phyloP scores from a whole-genome alignment of 2,329 filamentous ascomycete species.

The Fonsecaea pedrosoi region DNA sequence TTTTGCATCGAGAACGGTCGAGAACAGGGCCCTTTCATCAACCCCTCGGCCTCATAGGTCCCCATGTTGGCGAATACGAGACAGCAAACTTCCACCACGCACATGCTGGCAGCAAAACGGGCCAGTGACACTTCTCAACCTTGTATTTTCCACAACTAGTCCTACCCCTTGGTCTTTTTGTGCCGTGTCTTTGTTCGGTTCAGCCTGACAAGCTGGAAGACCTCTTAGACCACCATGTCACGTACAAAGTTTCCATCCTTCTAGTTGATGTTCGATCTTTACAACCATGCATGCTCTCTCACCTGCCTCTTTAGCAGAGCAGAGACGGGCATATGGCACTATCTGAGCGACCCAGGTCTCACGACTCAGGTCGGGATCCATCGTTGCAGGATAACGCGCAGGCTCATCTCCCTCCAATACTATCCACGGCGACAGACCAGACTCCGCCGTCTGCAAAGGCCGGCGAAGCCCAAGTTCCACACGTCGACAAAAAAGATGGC shows the following conservation, averaged over 20 bases:
- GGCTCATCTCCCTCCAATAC: too few species aligned
- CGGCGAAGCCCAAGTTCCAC: not conserved
- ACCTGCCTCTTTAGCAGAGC: not conserved
- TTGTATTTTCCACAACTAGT: not conserved
- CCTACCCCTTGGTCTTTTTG: not conserved
- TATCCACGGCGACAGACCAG: not conserved
- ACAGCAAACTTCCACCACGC: not conserved
- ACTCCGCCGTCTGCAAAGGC: not conserved
- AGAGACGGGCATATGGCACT: not conserved
- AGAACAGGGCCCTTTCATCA: not conserved
- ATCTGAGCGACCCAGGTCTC: not conserved
- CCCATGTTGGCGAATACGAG: not conserved
- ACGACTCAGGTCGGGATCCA: constrained; percentile 2
- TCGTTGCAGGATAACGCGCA: not conserved
- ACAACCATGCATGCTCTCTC: not conserved
- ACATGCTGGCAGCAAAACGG: not conserved
- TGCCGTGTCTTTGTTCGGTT: not conserved
- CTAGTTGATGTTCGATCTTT: too few species aligned
- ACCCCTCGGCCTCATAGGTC: not conserved
- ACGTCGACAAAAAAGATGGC: not conserved
- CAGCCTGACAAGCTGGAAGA: not conserved
- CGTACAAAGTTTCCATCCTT: not conserved
- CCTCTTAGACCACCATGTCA: not conserved
- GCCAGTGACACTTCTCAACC: not conserved
- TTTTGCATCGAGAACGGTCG: constrained; percentile 1